Percentiles rank a stretch among this genome's conserved stretches.
phyloP scores from a whole-genome alignment of 805 yeast genomes.

The Saccharomycopsis amapae region DNA sequence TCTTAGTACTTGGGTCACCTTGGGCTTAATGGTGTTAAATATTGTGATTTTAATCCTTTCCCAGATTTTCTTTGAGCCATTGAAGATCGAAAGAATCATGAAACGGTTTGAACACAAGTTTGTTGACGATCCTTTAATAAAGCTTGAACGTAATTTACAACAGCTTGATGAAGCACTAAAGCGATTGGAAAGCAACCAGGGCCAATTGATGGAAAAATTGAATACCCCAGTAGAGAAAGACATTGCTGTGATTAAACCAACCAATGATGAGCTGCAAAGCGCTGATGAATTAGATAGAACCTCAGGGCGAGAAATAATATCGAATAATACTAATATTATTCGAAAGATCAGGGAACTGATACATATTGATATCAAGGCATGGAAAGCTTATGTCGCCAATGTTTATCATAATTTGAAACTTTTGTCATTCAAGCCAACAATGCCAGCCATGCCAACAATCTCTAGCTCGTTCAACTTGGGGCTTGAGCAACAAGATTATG shows the following conservation, averaged over 20 bases:
- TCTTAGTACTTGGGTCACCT: conserved; percentile 96
- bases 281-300: too few species aligned
- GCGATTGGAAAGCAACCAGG: background rate
- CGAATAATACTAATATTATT: too few species aligned
- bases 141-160: background rate
- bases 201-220: background rate
- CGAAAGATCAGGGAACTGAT: too few species aligned
- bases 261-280: background rate
- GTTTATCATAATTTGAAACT: too few species aligned
- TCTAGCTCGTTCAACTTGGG: too few species aligned
- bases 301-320: too few species aligned
- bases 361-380: too few species aligned
- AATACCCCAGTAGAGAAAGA: background rate
- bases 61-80: conserved; percentile 87
- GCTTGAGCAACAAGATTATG: too few species aligned
- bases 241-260: background rate
- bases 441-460: too few species aligned
- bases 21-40: conserved; percentile 82
- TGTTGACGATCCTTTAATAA: background rate
- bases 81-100: conserved; percentile 80
- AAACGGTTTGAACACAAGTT: background rate
- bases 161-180: background rate
- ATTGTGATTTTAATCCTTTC: conserved; percentile 69
- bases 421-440: too few species aligned
- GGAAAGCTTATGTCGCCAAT: too few species aligned